Evolutionary conservation across 352 stramenopile genomes (phyloP), one percentile per base, ranked within the genome.

Genomic region (Phytophthora megakarya): DNA sequence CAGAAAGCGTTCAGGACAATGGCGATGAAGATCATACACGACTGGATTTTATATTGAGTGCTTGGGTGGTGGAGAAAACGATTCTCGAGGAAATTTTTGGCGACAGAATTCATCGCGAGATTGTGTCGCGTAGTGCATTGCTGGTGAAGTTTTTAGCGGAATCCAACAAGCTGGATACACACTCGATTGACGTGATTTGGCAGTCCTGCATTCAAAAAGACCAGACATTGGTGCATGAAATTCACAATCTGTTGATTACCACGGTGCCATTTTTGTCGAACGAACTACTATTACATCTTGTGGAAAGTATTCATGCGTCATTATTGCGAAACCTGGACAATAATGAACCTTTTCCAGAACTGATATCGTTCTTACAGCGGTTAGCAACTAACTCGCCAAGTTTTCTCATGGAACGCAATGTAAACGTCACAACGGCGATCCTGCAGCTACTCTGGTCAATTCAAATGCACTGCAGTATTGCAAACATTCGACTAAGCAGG

Each of bases 11-110:
- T 23, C 67, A 77, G 13, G 76, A 87, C n/a, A 72, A 86, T 47
- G 72, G 73, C 5, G 72, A 80, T 18, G 78, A 85, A 26, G 76
- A 87, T 44, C 42, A 55, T 10, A 76, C 64, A 8, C 80, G 86
- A 22, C 64, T 95, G 33, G 88, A 96, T 44, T 78, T 91, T 23
- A 80, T 89, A 21, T 67, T 96, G 19, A 85, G 83, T 47, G 52
- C 67, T 9, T 96, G 86, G 86, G 86, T 96, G 4, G 38, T 75
- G 30, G 54, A 87, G 21, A 89, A 93, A 49, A 72, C 83, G 4
- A 89, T 95, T 50, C 73, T 94, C 22, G 81, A 94, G 32, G 86
- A 92, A 33, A 92, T 95, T 64, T 96, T 96, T 69, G 88, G 88
- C 9, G 88, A 96, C 56, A 76, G 85, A 19, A 95, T 95, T n/a